A percentile compares a stretch with the other conserved stretches of the same genome.
These are phyloP conservation scores for Hordeum marinum DNA, from an alignment of 176 grass and related monocot genomes.

Conservation along the genomic window DNA sequence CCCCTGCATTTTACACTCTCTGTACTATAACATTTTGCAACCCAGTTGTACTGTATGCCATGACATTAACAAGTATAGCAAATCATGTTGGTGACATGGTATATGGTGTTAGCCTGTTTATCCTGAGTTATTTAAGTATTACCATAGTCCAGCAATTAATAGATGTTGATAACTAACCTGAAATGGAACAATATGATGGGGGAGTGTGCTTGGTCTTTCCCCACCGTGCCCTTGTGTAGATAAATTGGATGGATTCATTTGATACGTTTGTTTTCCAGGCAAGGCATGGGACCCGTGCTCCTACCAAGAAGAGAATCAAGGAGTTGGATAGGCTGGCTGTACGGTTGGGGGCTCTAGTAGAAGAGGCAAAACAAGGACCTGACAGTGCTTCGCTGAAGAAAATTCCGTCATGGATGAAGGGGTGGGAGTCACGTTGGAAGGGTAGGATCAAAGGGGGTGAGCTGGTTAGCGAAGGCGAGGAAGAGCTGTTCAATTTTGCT, in stretches of 20 bases:
- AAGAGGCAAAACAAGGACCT: constrained; percentile 41
- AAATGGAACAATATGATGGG: neutral
- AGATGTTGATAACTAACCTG: neutral
- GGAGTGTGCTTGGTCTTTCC: neutral
- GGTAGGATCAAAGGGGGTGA: constrained; percentile 74
- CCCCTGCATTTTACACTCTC: constrained; percentile 2
- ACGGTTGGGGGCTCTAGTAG: constrained; percentile 46
- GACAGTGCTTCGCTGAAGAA: constrained; percentile 35
- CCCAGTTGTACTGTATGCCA: no score
- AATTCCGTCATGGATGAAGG: constrained; percentile 66
- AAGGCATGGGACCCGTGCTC: constrained; percentile 86
- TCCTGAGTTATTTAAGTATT: neutral
- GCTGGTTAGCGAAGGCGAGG: constrained; percentile 72
- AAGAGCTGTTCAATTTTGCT: constrained; percentile 70
- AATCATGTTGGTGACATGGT: neutral
- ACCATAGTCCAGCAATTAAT: neutral
- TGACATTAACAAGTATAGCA: neutral
- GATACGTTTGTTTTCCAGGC: constrained; percentile 35
- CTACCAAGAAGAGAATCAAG: constrained; percentile 83
- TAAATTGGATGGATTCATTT: neutral
- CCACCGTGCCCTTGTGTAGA: neutral
- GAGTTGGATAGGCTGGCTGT: constrained; percentile 66
- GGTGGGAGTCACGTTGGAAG: constrained; percentile 90
- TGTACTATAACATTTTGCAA: neutral
- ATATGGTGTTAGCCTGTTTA: neutral